These are phyloP conservation scores for Bromus sterilis DNA, from an alignment of 176 grass and related monocot genomes.

Conservation along the genomic window DNA sequence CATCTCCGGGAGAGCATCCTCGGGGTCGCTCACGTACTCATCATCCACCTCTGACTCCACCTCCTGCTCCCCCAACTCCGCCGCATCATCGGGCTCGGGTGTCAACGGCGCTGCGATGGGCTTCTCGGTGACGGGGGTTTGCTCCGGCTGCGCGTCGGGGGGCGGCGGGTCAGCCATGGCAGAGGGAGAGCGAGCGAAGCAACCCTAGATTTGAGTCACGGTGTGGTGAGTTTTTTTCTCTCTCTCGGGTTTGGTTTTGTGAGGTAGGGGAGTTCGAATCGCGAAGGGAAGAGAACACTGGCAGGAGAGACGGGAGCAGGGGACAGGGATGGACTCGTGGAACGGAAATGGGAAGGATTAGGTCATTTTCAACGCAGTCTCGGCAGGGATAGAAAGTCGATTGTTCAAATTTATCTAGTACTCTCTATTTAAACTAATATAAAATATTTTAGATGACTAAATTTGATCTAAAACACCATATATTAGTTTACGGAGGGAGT, in stretches of 20 bases:
- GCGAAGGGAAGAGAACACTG: constrained; percentile 6
- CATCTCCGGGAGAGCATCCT: constrained; percentile 69
- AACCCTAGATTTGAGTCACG: constrained; percentile 54
- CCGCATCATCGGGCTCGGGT: constrained; percentile 31
- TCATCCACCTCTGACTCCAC: constrained; percentile 15
- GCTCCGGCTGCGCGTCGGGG: constrained; percentile 13
- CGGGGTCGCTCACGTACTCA: constrained; percentile 90
- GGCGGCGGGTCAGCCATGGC: constrained; percentile 38
- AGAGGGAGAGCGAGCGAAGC: constrained; percentile 1
- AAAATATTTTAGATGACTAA: no score
- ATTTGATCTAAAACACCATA: no score
- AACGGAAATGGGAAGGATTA: not conserved
- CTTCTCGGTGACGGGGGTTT: not conserved
- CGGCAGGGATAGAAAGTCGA: no score
- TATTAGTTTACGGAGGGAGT: no score
- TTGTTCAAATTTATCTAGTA: no score
- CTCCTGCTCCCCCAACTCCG: not conserved
- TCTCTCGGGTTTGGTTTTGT: constrained; percentile 5
- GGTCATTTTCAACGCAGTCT: no score
- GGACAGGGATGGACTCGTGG: constrained; percentile 1
- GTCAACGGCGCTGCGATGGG: constrained; percentile 10
- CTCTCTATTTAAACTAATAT: no score
- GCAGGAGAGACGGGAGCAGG: not conserved
- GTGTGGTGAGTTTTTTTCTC: constrained; percentile 6
- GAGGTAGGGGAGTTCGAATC: constrained; percentile 26